Conservation (phyloP, 2,329 filamentous ascomycete species). For the Stylonectria norvegica region DNA sequence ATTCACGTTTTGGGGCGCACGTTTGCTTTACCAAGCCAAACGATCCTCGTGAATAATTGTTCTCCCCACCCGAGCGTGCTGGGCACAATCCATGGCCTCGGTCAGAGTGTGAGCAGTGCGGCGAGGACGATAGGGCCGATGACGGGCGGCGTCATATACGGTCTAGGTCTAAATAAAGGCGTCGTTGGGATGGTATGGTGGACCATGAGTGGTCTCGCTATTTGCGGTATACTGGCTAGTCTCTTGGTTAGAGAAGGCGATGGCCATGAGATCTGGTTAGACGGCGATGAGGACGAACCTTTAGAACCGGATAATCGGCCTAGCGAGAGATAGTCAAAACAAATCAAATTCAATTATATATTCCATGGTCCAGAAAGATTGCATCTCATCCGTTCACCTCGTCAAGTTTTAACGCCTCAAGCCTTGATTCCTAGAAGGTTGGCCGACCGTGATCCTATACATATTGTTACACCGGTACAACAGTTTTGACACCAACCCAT, state of each 20-base stretch:
- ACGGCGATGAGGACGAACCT: constrained; percentile 52
- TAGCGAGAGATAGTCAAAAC: neutral
- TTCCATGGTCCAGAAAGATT: neutral
- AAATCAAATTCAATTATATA: neutral
- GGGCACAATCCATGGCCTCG: constrained; percentile 48
- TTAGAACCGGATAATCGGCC: neutral
- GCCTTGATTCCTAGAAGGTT: neutral
- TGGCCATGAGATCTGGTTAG: constrained; percentile 63
- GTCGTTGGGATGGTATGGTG: constrained; percentile 59
- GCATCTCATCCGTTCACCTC: neutral
- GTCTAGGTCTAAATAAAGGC: constrained; percentile 53
- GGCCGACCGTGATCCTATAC: neutral
- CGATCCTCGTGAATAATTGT: constrained; percentile 47
- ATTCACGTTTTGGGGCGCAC: constrained; percentile 66
- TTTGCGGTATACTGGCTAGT: constrained; percentile 48
- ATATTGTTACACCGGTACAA: neutral
- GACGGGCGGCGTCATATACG: constrained; percentile 59
- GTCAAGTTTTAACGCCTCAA: neutral
- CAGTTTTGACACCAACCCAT: constrained; percentile 1
- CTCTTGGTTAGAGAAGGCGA: constrained; percentile 57
- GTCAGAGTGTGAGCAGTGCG: constrained; percentile 56
- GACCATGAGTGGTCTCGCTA: constrained; percentile 48
- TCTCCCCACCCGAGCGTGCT: constrained; percentile 47
- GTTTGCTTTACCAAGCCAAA: constrained; percentile 51
- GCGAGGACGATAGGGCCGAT: constrained; percentile 59